Conservation (phyloP, 495 filamentous ascomycete genomes). For the Thozetella sp. region DNA sequence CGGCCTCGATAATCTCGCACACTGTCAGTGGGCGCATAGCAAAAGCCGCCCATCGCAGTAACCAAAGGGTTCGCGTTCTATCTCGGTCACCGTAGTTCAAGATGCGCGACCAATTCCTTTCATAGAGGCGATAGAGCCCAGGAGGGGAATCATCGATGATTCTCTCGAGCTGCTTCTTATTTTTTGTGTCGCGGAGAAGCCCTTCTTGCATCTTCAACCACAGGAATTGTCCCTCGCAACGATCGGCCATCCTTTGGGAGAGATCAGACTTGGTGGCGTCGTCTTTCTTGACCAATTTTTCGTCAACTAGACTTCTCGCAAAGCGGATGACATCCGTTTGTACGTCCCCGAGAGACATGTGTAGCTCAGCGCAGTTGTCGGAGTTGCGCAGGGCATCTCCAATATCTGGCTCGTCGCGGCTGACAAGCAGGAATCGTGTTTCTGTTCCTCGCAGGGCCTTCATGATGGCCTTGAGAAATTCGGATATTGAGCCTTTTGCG, state of each 20-base stretch:
- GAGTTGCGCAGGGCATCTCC: constrained; percentile 10
- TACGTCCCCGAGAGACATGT: constrained; percentile 17
- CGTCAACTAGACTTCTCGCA: constrained; percentile 17
- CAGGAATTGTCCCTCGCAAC: constrained; percentile 28
- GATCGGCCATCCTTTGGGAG: constrained; percentile 15
- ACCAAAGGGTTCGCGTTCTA: constrained; percentile 17
- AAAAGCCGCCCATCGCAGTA: constrained; percentile 30
- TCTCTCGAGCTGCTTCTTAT: constrained; percentile 18
- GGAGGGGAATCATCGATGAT: constrained; percentile 20
- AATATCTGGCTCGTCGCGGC: constrained; percentile 22
- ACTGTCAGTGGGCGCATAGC: constrained; percentile 22
- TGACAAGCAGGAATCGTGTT: constrained; percentile 20
- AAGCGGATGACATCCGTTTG: constrained; percentile 11
- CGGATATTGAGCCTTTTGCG: background rate
- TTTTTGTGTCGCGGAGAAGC: constrained; percentile 15
- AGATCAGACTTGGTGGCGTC: constrained; percentile 14
- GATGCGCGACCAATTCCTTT: constrained; percentile 28
- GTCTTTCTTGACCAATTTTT: constrained; percentile 19
- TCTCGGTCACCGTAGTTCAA: constrained; percentile 11
- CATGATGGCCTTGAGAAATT: constrained; percentile 19
- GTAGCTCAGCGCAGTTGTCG: constrained; percentile 10
- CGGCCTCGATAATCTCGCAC: constrained; percentile 23
- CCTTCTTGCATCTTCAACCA: constrained; percentile 22
- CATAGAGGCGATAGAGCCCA: constrained; percentile 20
- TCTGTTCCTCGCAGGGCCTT: constrained; percentile 9